Conservation (phyloP, 306 rosid genomes). For the Begonia fuchsioides region DNA sequence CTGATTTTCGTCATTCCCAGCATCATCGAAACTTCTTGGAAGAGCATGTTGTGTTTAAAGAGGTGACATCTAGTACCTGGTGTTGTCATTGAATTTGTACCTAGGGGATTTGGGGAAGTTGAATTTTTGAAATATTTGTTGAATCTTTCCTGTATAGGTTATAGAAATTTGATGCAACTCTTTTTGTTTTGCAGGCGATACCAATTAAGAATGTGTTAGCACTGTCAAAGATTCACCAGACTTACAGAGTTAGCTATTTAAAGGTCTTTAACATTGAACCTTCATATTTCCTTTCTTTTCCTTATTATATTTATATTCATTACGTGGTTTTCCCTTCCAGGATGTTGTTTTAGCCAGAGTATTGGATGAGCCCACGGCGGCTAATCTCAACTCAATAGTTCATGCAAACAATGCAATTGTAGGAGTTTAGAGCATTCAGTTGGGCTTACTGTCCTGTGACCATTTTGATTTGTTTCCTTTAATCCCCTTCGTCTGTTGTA, state of each 20-base stretch:
- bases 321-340: constrained; percentile 23
- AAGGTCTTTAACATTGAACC: constrained; percentile 34
- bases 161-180: neutral
- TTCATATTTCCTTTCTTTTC: too few species aligned
- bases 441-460: neutral
- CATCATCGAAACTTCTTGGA: constrained; percentile 69
- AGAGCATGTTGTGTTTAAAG: constrained; percentile 88
- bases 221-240: constrained; percentile 89
- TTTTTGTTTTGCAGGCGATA: constrained; percentile 46
- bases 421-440: constrained; percentile 19
- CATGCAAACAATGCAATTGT: constrained; percentile 77
- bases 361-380: constrained; percentile 70
- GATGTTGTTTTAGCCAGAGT: constrained; percentile 86
- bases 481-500: constrained; percentile 15
- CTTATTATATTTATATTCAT: too few species aligned
- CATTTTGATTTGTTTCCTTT: too few species aligned
- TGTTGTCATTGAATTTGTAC: neutral
- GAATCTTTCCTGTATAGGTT: too few species aligned
- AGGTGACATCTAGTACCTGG: constrained; percentile 30
- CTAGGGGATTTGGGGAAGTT: too few species aligned
- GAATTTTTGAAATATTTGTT: too few species aligned
- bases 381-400: constrained; percentile 75
- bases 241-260: constrained; percentile 84
- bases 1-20: constrained; percentile 52
- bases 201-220: constrained; percentile 69